Evolutionary conservation across 208 protist genomes (phyloP), one percentile per base, ranked within the genome.

Genomic region (Strigomonas culicis): DNA sequence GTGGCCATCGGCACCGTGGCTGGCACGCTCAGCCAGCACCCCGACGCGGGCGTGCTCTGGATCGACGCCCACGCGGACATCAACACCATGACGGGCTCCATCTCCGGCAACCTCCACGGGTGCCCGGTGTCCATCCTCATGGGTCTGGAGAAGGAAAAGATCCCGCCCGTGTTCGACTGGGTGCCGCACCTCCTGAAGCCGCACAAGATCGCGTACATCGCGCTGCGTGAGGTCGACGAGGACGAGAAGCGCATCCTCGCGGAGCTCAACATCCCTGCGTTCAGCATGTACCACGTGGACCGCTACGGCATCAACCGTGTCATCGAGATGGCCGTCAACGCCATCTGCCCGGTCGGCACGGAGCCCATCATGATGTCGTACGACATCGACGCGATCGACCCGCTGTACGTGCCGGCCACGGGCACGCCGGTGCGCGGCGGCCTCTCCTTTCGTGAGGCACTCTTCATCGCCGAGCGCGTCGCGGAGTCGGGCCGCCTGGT

Each of bases 41-140:
- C 83, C 44, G 72, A 86, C 47, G 66, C 79, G 4, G 76, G 82
- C 36, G 66, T 92, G 8, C 70, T 92, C 21, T 92, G 86, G 86
- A 76, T 92, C 8, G 86, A 92, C 59, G 86, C 86, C 13, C 86
- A 92, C 49, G 79, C 82, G 4, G 86, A 92, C 55, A 92, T 92
- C 68, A 92, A 92, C 68, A 87, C 82, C 21, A 78, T 82, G 52
- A 66, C 55, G 19, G 51, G 65, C 41, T 80, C 73, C 52, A 15
- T 68, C 58, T 73, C 76, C 21, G 85, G 82, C 50, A 89, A 92
- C 69, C 84, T 92, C 13, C 86, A 92, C 63, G 86, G 86, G 39
- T 89, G 86, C 77, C 86, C 86, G 8, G 52, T 92, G 2, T 77
- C 79, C 10, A 68, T 83, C 44, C 62, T 92, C 36, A 65, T 82